A percentile compares a stretch with the other conserved stretches of the same genome.
Conservation (phyloP, 495 filamentous ascomycete species). For the Lentithecium fluviatile region DNA sequence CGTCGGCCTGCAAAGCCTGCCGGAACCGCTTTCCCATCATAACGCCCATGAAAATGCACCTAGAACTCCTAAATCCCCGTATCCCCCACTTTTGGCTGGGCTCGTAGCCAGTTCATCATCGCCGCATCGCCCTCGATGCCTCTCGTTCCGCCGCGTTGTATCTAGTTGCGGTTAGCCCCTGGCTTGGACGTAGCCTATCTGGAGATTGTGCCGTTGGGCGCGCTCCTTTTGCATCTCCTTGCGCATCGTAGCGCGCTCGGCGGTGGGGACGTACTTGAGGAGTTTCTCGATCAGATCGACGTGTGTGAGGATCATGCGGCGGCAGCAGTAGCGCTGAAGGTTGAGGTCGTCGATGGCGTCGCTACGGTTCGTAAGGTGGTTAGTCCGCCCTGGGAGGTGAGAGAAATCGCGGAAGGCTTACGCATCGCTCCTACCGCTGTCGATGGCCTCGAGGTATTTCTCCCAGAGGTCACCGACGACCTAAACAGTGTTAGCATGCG, state of each 20-base stretch:
- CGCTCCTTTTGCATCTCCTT: conserved; percentile 1
- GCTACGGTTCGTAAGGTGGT: conserved; percentile 46
- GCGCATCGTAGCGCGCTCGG: neutral
- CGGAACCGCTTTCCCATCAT: no score
- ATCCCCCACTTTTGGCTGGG: no score
- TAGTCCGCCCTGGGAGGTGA: neutral
- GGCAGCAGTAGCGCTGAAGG: conserved; percentile 94
- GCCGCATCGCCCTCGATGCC: conserved; percentile 8
- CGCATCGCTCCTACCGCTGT: conserved; percentile 75
- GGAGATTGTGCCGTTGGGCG: neutral
- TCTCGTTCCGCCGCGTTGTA: conserved; percentile 27
- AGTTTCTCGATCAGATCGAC: conserved; percentile 99
- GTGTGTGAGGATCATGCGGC: conserved; percentile 99
- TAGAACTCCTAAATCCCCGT: no score
- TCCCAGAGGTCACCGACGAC: conserved; percentile 98
- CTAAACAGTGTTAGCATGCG: conserved; percentile 49
- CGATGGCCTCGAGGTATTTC: conserved; percentile 80
- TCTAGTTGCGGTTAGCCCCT: conserved; percentile 12
- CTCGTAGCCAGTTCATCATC: neutral
- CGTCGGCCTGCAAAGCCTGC: no score
- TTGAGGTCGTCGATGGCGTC: conserved; percentile 93
- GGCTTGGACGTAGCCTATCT: neutral
- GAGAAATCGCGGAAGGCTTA: conserved; percentile 44
- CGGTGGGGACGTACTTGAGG: conserved; percentile 66
- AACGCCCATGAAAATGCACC: no score